Conservation (phyloP, 306 rosid species). For the Comarum palustre region DNA sequence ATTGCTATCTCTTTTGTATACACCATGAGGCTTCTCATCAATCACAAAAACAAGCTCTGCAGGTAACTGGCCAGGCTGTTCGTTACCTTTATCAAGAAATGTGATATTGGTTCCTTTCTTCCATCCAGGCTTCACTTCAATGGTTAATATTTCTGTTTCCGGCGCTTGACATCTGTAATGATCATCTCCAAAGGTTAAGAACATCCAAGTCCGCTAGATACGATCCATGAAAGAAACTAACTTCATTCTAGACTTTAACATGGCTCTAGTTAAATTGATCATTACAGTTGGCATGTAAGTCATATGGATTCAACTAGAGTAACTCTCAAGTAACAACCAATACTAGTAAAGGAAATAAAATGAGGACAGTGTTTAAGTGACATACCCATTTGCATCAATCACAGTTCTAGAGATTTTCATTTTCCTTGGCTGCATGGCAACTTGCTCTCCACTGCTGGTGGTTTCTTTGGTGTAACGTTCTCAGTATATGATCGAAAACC, state of each 20-base stretch:
- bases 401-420: conserved; percentile 91
- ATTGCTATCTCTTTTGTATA: conserved; percentile 73
- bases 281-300: not conserved
- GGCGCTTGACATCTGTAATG: conserved; percentile 43
- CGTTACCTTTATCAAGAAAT: conserved; percentile 90
- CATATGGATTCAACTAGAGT: not conserved
- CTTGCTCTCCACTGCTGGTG: conserved; percentile 76
- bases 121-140: conserved; percentile 94
- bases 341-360: not conserved
- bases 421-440: conserved; percentile 81
- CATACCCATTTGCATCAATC: conserved; percentile 59
- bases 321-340: not conserved
- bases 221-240: too few relatives aligned
- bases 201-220: not conserved
- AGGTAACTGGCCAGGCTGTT: conserved; percentile 62
- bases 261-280: not conserved
- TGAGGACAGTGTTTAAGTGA: conserved; percentile 5
- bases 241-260: not conserved
- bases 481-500: conserved; percentile 52
- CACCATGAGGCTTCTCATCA: conserved; percentile 79
- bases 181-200: not conserved
- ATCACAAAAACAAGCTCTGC: conserved; percentile 88
- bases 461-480: conserved; percentile 59
- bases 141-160: conserved; percentile 75
- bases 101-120: conserved; percentile 95